Evolutionary conservation across 2,329 filamentous ascomycete genomes (phyloP), one percentile per base, ranked within the genome.

Genomic region (Colletotrichum scovillei): DNA sequence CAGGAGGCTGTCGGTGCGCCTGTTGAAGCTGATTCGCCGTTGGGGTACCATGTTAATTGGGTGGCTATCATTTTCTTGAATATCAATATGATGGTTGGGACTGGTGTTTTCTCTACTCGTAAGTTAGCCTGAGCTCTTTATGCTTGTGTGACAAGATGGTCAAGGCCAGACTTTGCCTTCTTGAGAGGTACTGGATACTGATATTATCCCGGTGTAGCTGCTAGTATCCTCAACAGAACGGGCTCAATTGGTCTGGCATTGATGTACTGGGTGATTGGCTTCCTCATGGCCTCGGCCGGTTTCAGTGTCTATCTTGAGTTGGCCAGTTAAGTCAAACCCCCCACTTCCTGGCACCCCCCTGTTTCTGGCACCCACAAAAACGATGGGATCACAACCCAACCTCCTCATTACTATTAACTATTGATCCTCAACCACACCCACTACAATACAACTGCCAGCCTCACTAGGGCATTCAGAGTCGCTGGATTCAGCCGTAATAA

Each of bases 51-150:
- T 12, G 90, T 92, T 19, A 86, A 86, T 9, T 86, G 84, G 69
- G 74, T 88, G 5, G 89, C 90, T 0, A 87, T 91, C 28, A 82
- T 92, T 38, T 91, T 91, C 52, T 78, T 92, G 66, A 92, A 92
- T 72, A 79, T 92, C 53, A 89, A 88, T 70, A 87, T 88, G 80
- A 92, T 92, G 89, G 83, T 92, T 58, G 90, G 90, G 1, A 92
- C 89, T 0, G 90, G 90, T 59, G 87, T 91, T n/a, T 91, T 90
- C 70, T 92, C 90, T 0, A 92, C 91, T 0, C 91, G 90, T 91
- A 77, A 77, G 89, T 83, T 5, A 4, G 5, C 9, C 1, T 19
- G 5, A n/a, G 14, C 16, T 7, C 38, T 19, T 14, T 3, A 4
- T 42, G 14, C 38, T 7, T 19, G 6, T 42, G 38, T 42, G 16